Conservation (phyloP, 352 stramenopile species). For the Phytophthora sp. region DNA sequence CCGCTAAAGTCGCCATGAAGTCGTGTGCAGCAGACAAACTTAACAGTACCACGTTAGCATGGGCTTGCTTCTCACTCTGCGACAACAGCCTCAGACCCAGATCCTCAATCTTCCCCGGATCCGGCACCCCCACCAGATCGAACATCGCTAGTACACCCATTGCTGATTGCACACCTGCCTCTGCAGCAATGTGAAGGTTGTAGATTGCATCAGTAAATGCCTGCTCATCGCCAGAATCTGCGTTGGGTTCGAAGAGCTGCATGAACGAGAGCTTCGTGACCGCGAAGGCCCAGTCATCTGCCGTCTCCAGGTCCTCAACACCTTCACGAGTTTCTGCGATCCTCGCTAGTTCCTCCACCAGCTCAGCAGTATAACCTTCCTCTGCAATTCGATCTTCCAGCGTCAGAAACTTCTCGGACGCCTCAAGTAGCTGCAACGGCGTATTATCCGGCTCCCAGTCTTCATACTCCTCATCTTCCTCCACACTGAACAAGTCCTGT, state of each 20-base stretch:
- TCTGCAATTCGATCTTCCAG: conserved; percentile 57
- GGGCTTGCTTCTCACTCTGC: conserved; percentile 28
- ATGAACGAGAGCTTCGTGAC: conserved; percentile 66
- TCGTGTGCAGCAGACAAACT: conserved; percentile 42
- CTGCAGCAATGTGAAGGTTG: conserved; percentile 48
- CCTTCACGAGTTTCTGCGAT: conserved; percentile 18
- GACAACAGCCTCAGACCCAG: conserved; percentile 14
- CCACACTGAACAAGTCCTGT: neutral
- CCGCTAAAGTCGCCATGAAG: conserved; percentile 61
- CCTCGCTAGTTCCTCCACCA: conserved; percentile 38
- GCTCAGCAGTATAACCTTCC: conserved; percentile 49
- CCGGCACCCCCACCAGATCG: conserved; percentile 53
- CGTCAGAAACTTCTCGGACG: conserved; percentile 52
- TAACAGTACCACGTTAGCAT: conserved; percentile 42
- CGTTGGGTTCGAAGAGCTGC: conserved; percentile 58
- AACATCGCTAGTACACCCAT: conserved; percentile 59
- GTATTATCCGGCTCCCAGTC: conserved; percentile 10
- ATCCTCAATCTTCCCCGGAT: conserved; percentile 26
- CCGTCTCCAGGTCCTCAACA: conserved; percentile 6
- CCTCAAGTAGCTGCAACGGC: conserved; percentile 25
- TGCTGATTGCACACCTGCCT: conserved; percentile 48
- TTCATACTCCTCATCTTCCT: conserved; percentile 7
- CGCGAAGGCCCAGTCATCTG: conserved; percentile 57
- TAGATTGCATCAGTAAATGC: conserved; percentile 48
- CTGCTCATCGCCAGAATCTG: conserved; percentile 9